phyloP scores from a whole-genome alignment of 139 green algal genomes.

The Nannochloris sp. region DNA sequence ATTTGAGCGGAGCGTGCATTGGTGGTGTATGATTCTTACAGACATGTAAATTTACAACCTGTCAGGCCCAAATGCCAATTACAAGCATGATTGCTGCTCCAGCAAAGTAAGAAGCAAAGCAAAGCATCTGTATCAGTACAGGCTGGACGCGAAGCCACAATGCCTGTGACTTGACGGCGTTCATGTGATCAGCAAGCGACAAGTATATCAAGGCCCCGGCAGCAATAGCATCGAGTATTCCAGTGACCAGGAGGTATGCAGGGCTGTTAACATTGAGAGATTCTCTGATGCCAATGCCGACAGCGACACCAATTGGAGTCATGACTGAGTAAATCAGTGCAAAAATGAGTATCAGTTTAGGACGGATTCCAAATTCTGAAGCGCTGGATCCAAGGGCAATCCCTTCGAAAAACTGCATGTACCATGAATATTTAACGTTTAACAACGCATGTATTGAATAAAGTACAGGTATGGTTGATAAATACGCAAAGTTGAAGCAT shows the following conservation, averaged over 20 bases:
- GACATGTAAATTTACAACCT: no score
- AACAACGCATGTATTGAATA: no score
- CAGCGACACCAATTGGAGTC: constrained; percentile 48
- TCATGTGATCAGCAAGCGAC: constrained; percentile 48
- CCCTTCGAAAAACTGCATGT: constrained; percentile 33
- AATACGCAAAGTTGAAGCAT: no score
- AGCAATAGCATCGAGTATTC: constrained; percentile 45
- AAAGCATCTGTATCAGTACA: constrained; percentile 1
- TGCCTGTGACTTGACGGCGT: constrained; percentile 16
- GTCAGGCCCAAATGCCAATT: constrained; percentile 23
- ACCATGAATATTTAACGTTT: no score
- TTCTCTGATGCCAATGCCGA: constrained; percentile 35
- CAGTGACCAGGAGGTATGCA: constrained; percentile 30
- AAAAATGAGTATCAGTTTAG: constrained; percentile 13
- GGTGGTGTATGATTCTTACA: no score
- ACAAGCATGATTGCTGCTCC: constrained; percentile 19
- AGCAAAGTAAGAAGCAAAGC: constrained; percentile 15
- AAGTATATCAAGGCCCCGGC: constrained; percentile 58
- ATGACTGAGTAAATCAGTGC: constrained; percentile 37
- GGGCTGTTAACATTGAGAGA: constrained; percentile 28
- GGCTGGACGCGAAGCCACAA: constrained; percentile 8
- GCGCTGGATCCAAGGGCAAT: constrained; percentile 39
- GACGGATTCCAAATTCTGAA: constrained; percentile 24
- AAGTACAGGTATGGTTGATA: no score
- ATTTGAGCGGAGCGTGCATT: no score